phyloP scores from a whole-genome alignment of 2,329 filamentous ascomycete species.

The Xylaria polymorpha region DNA sequence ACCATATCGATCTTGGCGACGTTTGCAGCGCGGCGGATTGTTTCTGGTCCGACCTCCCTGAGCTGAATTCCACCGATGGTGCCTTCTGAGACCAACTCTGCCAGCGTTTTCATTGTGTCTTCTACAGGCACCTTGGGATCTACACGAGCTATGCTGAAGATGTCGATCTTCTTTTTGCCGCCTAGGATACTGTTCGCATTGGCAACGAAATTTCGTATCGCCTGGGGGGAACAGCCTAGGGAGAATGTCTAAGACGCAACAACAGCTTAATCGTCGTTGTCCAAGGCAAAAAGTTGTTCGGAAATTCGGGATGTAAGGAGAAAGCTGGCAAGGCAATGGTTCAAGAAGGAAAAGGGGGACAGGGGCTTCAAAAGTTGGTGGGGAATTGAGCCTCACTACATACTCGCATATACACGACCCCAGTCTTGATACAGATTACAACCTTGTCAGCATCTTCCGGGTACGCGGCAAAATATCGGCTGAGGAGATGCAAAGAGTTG shows the following conservation, averaged over 20 bases:
- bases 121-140: conserved; percentile 59
- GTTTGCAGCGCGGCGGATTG: conserved; percentile 54
- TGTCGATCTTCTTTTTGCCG: conserved; percentile 63
- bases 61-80: conserved; percentile 59
- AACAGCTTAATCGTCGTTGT: background rate
- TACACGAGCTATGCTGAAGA: conserved; percentile 62
- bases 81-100: conserved; percentile 49
- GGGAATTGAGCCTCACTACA: background rate
- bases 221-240: conserved; percentile 60
- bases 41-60: conserved; percentile 56
- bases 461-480: conserved; percentile 65
- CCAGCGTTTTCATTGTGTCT: conserved; percentile 47
- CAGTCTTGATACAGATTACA: conserved; percentile 67
- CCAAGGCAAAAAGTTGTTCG: background rate
- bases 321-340: background rate
- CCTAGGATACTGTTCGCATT: conserved; percentile 55
- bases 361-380: background rate
- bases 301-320: background rate
- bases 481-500: conserved; percentile 64
- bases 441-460: conserved; percentile 67
- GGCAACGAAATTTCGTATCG: conserved; percentile 64
- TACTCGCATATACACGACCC: conserved; percentile 45
- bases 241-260: conserved; percentile 3
- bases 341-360: background rate
- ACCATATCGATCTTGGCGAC: conserved; percentile 56